Conservation (phyloP, 805 yeast genomes). For the Tetrapisispora fleetii region DNA sequence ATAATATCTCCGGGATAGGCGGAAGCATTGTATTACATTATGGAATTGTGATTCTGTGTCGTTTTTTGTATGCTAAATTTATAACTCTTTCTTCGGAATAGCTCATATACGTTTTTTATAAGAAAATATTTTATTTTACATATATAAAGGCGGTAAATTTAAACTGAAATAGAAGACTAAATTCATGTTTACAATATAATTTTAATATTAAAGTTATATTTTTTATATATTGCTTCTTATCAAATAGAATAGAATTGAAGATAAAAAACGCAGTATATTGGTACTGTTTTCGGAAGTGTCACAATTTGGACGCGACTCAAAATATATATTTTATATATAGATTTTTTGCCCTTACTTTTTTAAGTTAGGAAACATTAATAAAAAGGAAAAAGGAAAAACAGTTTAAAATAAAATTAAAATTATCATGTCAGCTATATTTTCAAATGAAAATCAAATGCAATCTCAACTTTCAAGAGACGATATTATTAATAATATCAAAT, state of each 20-base stretch:
- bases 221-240: too few species aligned
- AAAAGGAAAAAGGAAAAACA: neutral
- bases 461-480: neutral
- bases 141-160: too few species aligned
- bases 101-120: too few species aligned
- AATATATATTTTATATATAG: neutral
- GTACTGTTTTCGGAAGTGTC: neutral
- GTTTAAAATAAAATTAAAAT: neutral
- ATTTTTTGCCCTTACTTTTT: too few species aligned
- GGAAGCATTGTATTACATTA: too few species aligned
- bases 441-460: neutral
- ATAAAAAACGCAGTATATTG: neutral
- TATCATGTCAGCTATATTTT: neutral
- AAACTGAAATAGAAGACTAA: too few species aligned
- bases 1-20: too few species aligned
- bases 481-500: conserved; percentile 3
- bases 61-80: neutral
- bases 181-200: too few species aligned
- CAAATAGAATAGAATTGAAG: too few species aligned
- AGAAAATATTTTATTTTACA: too few species aligned
- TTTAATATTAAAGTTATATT: too few species aligned
- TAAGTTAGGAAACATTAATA: neutral
- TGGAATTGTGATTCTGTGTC: too few species aligned
- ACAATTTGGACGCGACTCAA: neutral
- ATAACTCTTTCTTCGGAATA: neutral